phyloP scores from a whole-genome alignment of 768 basidiomycete species.

The Hericium erinaceus region DNA sequence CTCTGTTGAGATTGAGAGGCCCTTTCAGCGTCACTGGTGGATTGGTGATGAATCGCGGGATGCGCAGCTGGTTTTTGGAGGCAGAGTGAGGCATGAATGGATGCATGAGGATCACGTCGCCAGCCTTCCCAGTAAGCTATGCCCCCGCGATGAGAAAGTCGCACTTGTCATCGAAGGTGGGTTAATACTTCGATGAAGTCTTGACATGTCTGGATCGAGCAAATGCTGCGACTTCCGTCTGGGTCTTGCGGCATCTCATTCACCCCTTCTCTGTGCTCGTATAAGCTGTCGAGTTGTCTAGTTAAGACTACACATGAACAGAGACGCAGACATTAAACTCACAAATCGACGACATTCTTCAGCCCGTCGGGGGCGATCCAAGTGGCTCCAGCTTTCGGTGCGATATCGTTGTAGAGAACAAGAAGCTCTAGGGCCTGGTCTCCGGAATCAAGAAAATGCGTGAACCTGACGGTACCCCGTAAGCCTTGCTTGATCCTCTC shows the following conservation, averaged over 20 bases:
- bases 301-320: too few relatives aligned
- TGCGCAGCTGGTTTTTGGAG: conserved; percentile 25
- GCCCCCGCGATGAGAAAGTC: neutral
- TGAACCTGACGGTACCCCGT: conserved; percentile 11
- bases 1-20: conserved; percentile 26
- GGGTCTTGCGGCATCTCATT: conserved; percentile 12
- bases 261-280: conserved; percentile 17
- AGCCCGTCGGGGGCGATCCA: conserved; percentile 28
- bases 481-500: neutral
- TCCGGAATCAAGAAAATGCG: conserved; percentile 29
- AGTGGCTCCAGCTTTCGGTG: conserved; percentile 26
- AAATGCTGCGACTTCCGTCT: conserved; percentile 15
- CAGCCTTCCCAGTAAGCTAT: conserved; percentile 26
- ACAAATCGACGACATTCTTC: conserved; percentile 17
- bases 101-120: conserved; percentile 28
- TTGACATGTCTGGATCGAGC: conserved; percentile 12
- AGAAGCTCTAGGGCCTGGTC: conserved; percentile 30
- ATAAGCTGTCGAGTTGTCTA: conserved; percentile 4
- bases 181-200: conserved; percentile 18
- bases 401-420: conserved; percentile 27
- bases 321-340: neutral
- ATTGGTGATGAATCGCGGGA: conserved; percentile 29
- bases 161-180: too few relatives aligned
- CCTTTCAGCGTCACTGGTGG: conserved; percentile 26
- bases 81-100: conserved; percentile 31